Base-by-base conservation (phyloP, 441 rosid genomes). In the Dalechampia spathulata region DNA sequence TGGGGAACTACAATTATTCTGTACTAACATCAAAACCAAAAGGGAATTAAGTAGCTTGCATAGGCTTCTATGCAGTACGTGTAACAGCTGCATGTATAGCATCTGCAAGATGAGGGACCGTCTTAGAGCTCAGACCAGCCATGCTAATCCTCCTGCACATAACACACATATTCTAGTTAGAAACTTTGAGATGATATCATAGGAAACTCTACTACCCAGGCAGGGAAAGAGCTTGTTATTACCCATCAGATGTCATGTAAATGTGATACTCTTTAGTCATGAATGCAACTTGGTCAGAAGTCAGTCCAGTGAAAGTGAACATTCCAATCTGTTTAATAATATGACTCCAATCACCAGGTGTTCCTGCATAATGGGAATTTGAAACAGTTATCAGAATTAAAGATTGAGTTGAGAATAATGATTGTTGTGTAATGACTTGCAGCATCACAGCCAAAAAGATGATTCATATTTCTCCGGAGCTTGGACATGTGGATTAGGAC, bases 261-360 rank as follows among this genome's bases (percentile, higher is more conserved):
- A 92, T 79, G 72, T 92, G 97, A 64, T 85, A 81, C 70, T 92
- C 96, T 71, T 68, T 80, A 13, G 80, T 86, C 92, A 92, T 83
- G 74, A 76, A 89, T 41, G 86, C 59, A 28, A 86, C 96, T 73
- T 86, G 96, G 62, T 81, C 53, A 11, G 85, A 68, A 72, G 78
- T 89, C 70, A 86, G 60, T 39, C 99, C 99, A 13, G 97, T 85
- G 81, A 92, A 92, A 17, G 92, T 92, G 53, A 86, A 89, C 99
- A 92, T 92, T 52, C 99, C 99, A 11, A 86, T 87, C 78, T 89
- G 99, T 62, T 83, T 85, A 58, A 83, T 74, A 53, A 92, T 89
- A 77, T 89, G 96, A 76, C 83, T 88, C 99, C 99, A 92, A 65
- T 89, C 88, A 60, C 97, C 97, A 11, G 99, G 96, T n/a, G 97